Percentiles rank a stretch among this genome's conserved stretches.
phyloP scores from a whole-genome alignment of 2,329 filamentous ascomycete genomes.

The Thelonectria olida region DNA sequence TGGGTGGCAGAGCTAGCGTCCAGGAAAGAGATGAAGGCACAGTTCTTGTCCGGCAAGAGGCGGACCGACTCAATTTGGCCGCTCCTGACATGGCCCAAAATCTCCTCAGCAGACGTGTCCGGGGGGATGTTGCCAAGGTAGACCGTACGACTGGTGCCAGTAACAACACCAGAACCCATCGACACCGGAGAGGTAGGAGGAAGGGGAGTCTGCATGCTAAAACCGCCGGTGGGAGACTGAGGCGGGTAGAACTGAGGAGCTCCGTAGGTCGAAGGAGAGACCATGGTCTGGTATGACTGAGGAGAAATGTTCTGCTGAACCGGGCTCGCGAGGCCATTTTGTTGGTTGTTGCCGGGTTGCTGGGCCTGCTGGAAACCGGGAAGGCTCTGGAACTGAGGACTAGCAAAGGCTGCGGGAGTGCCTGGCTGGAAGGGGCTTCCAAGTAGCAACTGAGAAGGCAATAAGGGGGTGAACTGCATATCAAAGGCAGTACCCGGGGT shows the following conservation, averaged over 20 bases:
- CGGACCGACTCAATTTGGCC: constrained; percentile 99
- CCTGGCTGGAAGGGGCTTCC: constrained; percentile 97
- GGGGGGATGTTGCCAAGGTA: constrained; percentile 99
- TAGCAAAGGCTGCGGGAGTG: constrained; percentile 88
- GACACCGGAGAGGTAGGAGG: constrained; percentile 78
- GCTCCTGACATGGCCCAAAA: constrained; percentile 93
- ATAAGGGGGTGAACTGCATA: constrained; percentile 97
- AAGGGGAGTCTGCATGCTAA: constrained; percentile 65
- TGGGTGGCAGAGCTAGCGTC: constrained; percentile 98
- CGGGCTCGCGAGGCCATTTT: constrained; percentile 76
- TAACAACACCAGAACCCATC: constrained; percentile 81
- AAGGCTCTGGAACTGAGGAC: constrained; percentile 89
- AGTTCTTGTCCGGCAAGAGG: constrained; percentile 98
- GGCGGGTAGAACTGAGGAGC: constrained; percentile 86
- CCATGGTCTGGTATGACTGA: constrained; percentile 83
- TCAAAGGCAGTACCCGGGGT: constrained; percentile 91
- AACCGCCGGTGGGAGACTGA: constrained; percentile 86
- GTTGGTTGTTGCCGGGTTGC: constrained; percentile 63
- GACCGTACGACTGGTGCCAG: constrained; percentile 93
- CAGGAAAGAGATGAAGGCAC: constrained; percentile 98
- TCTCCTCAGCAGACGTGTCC: constrained; percentile 96
- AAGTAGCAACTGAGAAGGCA: constrained; percentile 92
- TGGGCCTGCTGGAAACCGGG: constrained; percentile 74
- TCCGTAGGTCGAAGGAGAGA: constrained; percentile 86
- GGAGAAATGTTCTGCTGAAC: constrained; percentile 82